Percentiles rank a stretch among this genome's conserved stretches.
These are phyloP conservation scores for Penicillium sp. DNA, from an alignment of 2,329 filamentous ascomycete species.

Conservation along the genomic window DNA sequence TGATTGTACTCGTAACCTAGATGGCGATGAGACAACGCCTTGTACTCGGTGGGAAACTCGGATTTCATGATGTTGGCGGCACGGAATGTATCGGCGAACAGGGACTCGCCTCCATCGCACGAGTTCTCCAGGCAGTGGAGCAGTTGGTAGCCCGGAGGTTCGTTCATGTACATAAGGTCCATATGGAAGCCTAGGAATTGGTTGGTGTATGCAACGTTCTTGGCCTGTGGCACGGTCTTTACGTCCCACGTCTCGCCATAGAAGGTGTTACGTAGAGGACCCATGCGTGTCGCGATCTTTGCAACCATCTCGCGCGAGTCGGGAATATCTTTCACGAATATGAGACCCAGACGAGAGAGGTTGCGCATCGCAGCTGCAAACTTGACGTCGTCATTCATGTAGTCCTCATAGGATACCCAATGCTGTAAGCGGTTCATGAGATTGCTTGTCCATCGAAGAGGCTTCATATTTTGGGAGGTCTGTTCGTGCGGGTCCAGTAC, in stretches of 20 bases:
- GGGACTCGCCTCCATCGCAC: slow-evolving; percentile 75
- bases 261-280: slow-evolving; percentile 79
- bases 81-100: slow-evolving; percentile 77
- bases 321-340: slow-evolving; percentile 77
- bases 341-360: slow-evolving; percentile 68
- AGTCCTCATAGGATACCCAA: slow-evolving; percentile 70
- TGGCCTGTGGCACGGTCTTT: slow-evolving; percentile 74
- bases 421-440: slow-evolving; percentile 48
- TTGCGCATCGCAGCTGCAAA: slow-evolving; percentile 65
- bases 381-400: slow-evolving; percentile 61
- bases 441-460: slow-evolving; percentile 40
- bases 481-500: slow-evolving; percentile 24
- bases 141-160: slow-evolving; percentile 79
- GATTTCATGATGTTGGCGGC: slow-evolving; percentile 50
- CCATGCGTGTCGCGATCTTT: slow-evolving; percentile 71
- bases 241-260: slow-evolving; percentile 94
- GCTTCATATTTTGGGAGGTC: slow-evolving; percentile 30
- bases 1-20: slow-evolving; percentile 71
- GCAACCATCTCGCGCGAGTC: slow-evolving; percentile 66
- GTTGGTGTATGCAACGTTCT: slow-evolving; percentile 90
- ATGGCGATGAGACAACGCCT: slow-evolving; percentile 44
- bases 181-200: slow-evolving; percentile 85
- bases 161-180: slow-evolving; percentile 83
- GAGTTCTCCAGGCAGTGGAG: slow-evolving; percentile 87
- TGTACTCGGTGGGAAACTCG: slow-evolving; percentile 16